Conservation (phyloP, 2,329 filamentous ascomycete species). For the Aspergillus unguis region DNA sequence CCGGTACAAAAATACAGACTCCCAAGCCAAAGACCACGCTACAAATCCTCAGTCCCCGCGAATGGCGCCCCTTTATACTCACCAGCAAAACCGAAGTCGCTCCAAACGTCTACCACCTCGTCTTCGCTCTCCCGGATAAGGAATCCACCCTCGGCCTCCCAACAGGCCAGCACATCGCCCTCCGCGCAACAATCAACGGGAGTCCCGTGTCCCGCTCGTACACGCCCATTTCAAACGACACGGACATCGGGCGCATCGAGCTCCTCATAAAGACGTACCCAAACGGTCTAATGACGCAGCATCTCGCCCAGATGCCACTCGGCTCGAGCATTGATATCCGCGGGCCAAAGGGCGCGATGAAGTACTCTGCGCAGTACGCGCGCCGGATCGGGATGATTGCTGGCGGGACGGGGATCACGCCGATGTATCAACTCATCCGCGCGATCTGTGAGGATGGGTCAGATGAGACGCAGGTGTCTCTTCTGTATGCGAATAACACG, state of each 20-base stretch:
- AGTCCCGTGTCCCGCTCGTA: conserved; percentile 52
- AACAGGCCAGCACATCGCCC: conserved; percentile 56
- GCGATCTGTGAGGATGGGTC: conserved; percentile 39
- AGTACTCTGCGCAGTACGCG: conserved; percentile 25
- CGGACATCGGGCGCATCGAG: conserved; percentile 32
- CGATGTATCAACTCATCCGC: conserved; percentile 61
- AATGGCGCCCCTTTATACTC: conserved; percentile 32
- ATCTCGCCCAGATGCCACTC: conserved; percentile 28
- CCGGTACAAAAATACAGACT: no score
- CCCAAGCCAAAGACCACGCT: conserved; percentile 17
- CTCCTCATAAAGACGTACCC: conserved; percentile 38
- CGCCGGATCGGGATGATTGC: conserved; percentile 38
- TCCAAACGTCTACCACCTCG: conserved; percentile 34
- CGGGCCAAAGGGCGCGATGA: conserved; percentile 37
- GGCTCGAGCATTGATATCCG: conserved; percentile 34
- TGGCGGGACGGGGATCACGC: conserved; percentile 44
- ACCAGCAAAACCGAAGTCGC: conserved; percentile 7
- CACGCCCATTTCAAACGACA: conserved; percentile 44
- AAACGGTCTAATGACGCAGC: conserved; percentile 31
- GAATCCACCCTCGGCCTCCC: conserved; percentile 52
- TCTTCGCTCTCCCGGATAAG: conserved; percentile 43
- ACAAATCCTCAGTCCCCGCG: conserved; percentile 31
- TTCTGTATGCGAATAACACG: conserved; percentile 59
- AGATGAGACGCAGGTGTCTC: conserved; percentile 48
- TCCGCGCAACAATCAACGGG: conserved; percentile 49